Evolutionary conservation across 441 rosid genomes (phyloP).

Genomic region (Pelargonium australe): DNA sequence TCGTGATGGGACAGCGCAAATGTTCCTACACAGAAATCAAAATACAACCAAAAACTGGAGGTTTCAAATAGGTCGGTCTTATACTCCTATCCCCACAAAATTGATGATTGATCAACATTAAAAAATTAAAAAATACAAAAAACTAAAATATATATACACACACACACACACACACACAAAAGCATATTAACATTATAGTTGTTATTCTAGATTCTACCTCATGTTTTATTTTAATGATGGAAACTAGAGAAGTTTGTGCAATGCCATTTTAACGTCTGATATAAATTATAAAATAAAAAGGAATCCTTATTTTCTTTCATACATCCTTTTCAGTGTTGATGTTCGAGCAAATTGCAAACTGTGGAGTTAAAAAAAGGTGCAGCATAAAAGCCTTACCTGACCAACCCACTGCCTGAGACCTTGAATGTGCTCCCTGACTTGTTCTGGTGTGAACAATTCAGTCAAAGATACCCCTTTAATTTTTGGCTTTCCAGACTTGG

Average conservation of each 20-base stretch:
- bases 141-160: too few species aligned
- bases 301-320: neutral
- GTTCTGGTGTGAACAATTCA: conserved; percentile 96
- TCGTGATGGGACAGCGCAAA: neutral
- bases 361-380: neutral
- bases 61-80: neutral
- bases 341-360: neutral
- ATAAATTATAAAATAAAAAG: neutral
- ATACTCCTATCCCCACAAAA: neutral
- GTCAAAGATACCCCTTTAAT: conserved; percentile 94
- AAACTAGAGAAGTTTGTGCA: too few species aligned
- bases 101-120: neutral
- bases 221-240: too few species aligned
- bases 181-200: too few species aligned
- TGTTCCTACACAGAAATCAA: neutral
- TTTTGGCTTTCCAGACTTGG: conserved; percentile 92
- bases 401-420: conserved; percentile 99
- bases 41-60: neutral
- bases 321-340: neutral
- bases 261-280: too few species aligned
- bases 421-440: conserved; percentile 82
- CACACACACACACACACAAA: too few species aligned
- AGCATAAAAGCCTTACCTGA: conserved; percentile 44
- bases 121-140: too few species aligned
- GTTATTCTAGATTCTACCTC: too few species aligned